Evolutionary conservation across 441 rosid species (phyloP).

Genomic region (Omphalea diandra): DNA sequence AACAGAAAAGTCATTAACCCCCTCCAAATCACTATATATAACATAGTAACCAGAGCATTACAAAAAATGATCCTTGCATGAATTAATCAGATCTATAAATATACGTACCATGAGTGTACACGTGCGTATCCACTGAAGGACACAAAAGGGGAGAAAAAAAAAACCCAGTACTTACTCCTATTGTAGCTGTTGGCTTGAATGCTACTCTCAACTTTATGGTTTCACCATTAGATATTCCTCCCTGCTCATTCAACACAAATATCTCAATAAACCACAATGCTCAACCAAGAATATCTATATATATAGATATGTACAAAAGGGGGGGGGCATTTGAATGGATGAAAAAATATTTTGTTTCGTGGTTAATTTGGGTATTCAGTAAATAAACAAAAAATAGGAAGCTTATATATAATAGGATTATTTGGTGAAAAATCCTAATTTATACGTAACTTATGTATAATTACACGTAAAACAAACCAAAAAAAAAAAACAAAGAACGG

Average conservation of each 20-base stretch:
- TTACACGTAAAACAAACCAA: too few species aligned
- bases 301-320: too few species aligned
- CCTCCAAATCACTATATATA: too few species aligned
- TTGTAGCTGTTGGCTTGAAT: conserved; percentile 96
- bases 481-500: too few species aligned
- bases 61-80: neutral
- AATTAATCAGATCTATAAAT: neutral
- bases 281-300: conserved; percentile 6
- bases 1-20: neutral
- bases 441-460: too few species aligned
- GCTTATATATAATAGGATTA: too few species aligned
- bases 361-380: too few species aligned
- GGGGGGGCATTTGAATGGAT: too few species aligned
- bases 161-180: conserved; percentile 53
- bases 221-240: conserved; percentile 98
- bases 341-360: too few species aligned
- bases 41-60: neutral
- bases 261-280: conserved; percentile 13
- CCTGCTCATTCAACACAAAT: conserved; percentile 44
- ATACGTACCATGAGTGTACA: neutral
- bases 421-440: too few species aligned
- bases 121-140: neutral
- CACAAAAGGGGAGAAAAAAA: conserved; percentile 9
- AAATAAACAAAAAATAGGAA: too few species aligned
- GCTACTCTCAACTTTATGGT: conserved; percentile 88